A percentile compares a stretch with the other conserved stretches of the same genome.
Evolutionary conservation across 2,329 filamentous ascomycete genomes (phyloP).

Genomic region (Aspergillus fumigatiaffinis): DNA sequence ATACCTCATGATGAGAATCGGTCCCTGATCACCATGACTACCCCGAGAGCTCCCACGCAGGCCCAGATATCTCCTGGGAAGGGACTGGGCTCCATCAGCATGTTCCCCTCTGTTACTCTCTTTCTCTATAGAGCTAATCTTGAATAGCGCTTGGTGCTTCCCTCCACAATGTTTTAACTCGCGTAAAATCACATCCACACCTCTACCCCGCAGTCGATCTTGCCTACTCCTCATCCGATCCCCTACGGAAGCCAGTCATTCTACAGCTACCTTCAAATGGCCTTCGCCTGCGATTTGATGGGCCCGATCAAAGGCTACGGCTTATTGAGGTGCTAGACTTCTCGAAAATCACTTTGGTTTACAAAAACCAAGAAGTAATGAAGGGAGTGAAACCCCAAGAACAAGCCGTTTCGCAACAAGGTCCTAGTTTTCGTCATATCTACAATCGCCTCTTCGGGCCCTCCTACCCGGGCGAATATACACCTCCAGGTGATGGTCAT

Average conservation of each 20-base stretch:
- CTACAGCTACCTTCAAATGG: conserved; percentile 80
- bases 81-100: conserved; percentile 60
- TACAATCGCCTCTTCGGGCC: conserved; percentile 92
- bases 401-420: conserved; percentile 40
- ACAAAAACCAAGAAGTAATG: conserved; percentile 75
- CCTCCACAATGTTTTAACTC: conserved; percentile 81
- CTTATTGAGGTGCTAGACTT: conserved; percentile 91
- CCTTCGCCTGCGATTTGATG: conserved; percentile 86
- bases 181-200: conserved; percentile 81
- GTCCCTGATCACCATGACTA: conserved; percentile 29
- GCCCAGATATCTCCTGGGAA: conserved; percentile 65
- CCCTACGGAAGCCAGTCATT: conserved; percentile 70
- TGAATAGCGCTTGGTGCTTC: conserved; percentile 77
- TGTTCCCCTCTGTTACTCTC: conserved; percentile 18
- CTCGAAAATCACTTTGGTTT: conserved; percentile 74
- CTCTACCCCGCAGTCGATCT: conserved; percentile 80
- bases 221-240: conserved; percentile 70
- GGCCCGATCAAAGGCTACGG: conserved; percentile 83
- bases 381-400: conserved; percentile 47
- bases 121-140: conserved; percentile 21
- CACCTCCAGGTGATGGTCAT: conserved; percentile 55
- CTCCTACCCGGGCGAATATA: conserved; percentile 89
- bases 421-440: conserved; percentile 80
- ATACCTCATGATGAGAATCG: conserved; percentile 12
- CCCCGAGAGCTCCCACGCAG: conserved; percentile 28